Conservation (phyloP, 2,329 filamentous ascomycete species). For the Neofusicoccum parvum region DNA sequence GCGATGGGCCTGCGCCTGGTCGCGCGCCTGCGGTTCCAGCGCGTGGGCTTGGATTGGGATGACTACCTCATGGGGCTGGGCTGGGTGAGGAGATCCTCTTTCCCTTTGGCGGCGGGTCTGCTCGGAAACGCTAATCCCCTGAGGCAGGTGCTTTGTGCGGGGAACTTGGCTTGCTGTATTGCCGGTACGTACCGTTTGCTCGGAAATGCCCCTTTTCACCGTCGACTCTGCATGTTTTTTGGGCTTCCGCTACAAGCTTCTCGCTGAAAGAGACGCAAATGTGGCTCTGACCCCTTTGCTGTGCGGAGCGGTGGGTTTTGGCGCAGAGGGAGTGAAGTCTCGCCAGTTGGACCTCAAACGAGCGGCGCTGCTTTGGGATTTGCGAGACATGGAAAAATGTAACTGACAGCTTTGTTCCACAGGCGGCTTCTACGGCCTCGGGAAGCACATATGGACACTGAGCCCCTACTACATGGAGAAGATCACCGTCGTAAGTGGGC, state of each 20-base stretch:
- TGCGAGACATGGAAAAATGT: no score
- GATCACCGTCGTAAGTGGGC: conserved; percentile 28
- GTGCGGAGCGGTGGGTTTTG: no score
- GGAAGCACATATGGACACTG: conserved; percentile 32
- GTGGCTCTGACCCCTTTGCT: no score
- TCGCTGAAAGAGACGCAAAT: no score
- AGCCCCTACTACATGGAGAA: conserved; percentile 29
- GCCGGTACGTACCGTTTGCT: conserved; percentile 22
- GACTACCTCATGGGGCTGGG: conserved; percentile 32
- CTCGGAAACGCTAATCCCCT: background rate
- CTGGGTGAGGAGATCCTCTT: conserved; percentile 13
- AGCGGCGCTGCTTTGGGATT: no score
- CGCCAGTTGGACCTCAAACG: no score
- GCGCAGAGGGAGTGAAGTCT: no score
- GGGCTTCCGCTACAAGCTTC: no score
- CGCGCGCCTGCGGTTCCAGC: conserved; percentile 28
- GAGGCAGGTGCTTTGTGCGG: conserved; percentile 23
- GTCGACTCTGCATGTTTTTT: no score
- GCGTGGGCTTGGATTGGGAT: conserved; percentile 26
- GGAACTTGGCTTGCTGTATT: conserved; percentile 31
- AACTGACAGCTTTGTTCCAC: background rate
- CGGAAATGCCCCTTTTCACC: no score
- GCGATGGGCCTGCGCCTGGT: conserved; percentile 28
- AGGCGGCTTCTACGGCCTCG: conserved; percentile 30
- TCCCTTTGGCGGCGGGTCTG: background rate